Conservation (phyloP, 176 grass and related monocot species). For the Hordeum marinum region DNA sequence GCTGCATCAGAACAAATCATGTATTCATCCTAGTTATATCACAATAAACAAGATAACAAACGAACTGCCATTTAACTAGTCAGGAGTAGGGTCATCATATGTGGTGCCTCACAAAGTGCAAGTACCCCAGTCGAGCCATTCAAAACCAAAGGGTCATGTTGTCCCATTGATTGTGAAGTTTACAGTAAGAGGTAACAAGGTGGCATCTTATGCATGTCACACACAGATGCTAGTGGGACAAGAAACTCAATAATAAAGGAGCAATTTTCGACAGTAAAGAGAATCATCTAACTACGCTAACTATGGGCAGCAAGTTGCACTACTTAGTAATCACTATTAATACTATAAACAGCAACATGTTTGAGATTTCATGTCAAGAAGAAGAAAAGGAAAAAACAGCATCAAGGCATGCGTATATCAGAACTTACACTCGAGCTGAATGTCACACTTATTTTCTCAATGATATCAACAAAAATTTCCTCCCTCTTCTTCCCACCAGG, state of each 20-base stretch:
- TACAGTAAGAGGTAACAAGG: background rate
- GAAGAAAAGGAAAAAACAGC: background rate
- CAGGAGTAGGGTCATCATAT: background rate
- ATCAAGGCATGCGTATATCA: background rate
- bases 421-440: constrained; percentile 95
- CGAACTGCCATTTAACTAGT: background rate
- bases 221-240: background rate
- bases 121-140: background rate
- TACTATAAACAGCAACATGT: background rate
- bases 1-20: background rate
- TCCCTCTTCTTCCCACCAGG: constrained; percentile 94
- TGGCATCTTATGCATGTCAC: background rate
- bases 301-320: background rate
- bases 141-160: background rate
- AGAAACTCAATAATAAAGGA: background rate
- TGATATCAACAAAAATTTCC: constrained; percentile 99
- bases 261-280: background rate
- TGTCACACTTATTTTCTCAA: constrained; percentile 99
- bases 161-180: background rate
- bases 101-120: background rate
- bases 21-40: background rate
- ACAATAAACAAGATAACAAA: constrained; percentile 3
- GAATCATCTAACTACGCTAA: background rate
- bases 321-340: background rate
- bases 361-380: background rate